Conservation (phyloP, 306 rosid species). For the Hylodesmum podocarpum region DNA sequence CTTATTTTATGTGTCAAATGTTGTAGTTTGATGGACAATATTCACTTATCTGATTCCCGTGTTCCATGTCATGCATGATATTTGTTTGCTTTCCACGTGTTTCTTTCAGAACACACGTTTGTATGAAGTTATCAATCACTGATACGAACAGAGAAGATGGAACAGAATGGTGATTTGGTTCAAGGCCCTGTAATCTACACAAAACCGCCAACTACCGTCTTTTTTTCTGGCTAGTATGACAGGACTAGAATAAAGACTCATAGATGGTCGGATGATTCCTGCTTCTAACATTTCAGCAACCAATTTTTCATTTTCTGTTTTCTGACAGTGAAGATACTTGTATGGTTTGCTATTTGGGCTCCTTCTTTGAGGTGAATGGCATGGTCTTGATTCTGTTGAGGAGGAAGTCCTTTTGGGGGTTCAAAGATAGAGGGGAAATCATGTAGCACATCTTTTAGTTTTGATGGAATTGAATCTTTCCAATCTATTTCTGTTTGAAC, state of each 20-base stretch:
- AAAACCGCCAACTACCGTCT: no score
- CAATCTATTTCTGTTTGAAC: not conserved
- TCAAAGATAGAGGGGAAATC: not conserved
- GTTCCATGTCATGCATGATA: conserved; percentile 2
- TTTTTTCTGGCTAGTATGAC: not conserved
- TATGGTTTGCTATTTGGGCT: not conserved
- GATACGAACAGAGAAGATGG: no score
- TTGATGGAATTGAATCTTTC: not conserved
- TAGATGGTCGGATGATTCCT: not conserved
- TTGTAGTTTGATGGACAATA: not conserved
- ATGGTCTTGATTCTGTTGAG: not conserved
- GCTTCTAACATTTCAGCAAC: not conserved
- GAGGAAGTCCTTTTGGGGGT: not conserved
- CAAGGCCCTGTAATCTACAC: no score
- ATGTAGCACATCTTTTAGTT: not conserved
- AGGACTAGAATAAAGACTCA: not conserved
- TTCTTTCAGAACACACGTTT: not conserved
- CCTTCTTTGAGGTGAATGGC: not conserved
- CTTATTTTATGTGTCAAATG: conserved; percentile 7
- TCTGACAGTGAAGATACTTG: not conserved
- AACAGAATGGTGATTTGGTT: no score
- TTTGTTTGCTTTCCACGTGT: not conserved
- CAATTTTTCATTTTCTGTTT: not conserved
- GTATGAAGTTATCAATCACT: not conserved
- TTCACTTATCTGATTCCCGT: not conserved